Percentiles rank a stretch among this genome's conserved stretches.
These are phyloP conservation scores for Murraya koenigii DNA, from an alignment of 345 rosid species.

Conservation along the genomic window DNA sequence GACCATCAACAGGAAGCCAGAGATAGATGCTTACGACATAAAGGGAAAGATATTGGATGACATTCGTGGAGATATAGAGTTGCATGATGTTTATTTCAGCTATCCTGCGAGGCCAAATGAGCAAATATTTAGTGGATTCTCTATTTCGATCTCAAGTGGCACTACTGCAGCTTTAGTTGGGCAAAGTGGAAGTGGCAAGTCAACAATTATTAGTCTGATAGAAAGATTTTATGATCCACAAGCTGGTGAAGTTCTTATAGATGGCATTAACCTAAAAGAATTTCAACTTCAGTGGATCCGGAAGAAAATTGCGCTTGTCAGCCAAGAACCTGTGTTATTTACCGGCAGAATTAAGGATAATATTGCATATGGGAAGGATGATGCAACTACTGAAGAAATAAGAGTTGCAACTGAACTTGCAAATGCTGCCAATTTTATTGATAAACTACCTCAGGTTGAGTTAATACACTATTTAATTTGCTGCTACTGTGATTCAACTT, in stretches of 20 bases:
- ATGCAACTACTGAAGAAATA: not conserved
- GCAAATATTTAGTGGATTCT: slow-evolving; percentile 39
- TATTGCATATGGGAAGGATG: slow-evolving; percentile 35
- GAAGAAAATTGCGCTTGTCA: slow-evolving; percentile 44
- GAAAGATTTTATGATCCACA: no score
- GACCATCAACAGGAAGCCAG: slow-evolving; percentile 29
- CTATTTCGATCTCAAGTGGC: slow-evolving; percentile 36
- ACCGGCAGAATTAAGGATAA: slow-evolving; percentile 43
- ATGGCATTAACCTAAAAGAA: no score
- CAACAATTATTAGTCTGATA: slow-evolving; percentile 37
- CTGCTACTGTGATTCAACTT: no score
- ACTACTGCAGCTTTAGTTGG: slow-evolving; percentile 49
- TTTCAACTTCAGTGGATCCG: slow-evolving; percentile 52
- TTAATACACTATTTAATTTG: no score
- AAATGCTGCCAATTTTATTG: not conserved
- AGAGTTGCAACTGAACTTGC: not conserved
- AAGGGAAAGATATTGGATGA: not conserved
- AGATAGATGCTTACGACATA: slow-evolving; percentile 12
- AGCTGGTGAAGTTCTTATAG: no score
- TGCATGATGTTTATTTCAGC: slow-evolving; percentile 39
- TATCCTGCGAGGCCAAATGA: slow-evolving; percentile 54
- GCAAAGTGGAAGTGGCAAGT: slow-evolving; percentile 63
- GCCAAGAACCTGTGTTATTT: slow-evolving; percentile 50
- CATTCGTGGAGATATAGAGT: slow-evolving; percentile 37
- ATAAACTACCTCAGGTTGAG: not conserved